These are phyloP conservation scores for Trichosanthes truncata DNA, from an alignment of 306 rosid species.

Conservation along the genomic window DNA sequence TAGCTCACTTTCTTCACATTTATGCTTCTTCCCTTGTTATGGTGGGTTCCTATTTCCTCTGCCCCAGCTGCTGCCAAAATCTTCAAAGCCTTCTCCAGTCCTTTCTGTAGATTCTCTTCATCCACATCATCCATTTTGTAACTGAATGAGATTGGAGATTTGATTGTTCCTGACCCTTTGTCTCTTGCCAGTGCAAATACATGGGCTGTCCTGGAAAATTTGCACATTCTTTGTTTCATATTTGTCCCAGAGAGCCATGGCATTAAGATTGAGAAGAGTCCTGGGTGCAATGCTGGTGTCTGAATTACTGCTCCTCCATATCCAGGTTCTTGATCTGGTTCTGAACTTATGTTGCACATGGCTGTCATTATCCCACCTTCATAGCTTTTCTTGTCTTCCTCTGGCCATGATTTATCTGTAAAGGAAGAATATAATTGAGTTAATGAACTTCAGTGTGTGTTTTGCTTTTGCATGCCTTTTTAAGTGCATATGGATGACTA, in stretches of 20 bases:
- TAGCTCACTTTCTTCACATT: constrained; percentile 41
- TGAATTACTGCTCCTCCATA: constrained; percentile 74
- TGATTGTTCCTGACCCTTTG: constrained; percentile 47
- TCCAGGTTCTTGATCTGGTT: constrained; percentile 38
- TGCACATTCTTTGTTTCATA: constrained; percentile 50
- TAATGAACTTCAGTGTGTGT: not conserved
- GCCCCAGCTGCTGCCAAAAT: constrained; percentile 85
- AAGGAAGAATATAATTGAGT: not conserved
- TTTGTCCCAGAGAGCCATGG: constrained; percentile 75
- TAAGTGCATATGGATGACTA: not conserved
- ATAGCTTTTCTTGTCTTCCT: constrained; percentile 50
- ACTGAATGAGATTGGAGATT: constrained; percentile 23
- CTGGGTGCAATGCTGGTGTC: constrained; percentile 84
- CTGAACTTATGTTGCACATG: constrained; percentile 59
- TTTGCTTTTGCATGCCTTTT: not conserved
- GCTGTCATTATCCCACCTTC: constrained; percentile 94
- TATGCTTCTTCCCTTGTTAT: constrained; percentile 38
- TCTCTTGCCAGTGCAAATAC: constrained; percentile 76
- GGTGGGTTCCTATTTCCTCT: constrained; percentile 80
- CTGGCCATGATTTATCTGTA: constrained; percentile 37
- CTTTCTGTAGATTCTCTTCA: constrained; percentile 40
- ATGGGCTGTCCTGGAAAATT: constrained; percentile 65
- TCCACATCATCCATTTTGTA: constrained; percentile 36
- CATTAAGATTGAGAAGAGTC: constrained; percentile 62
- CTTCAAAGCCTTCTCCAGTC: constrained; percentile 53